Evolutionary conservation across 2,329 filamentous ascomycete genomes (phyloP), one percentile per base, ranked within the genome.

Genomic region (Tolypocladium sp.): DNA sequence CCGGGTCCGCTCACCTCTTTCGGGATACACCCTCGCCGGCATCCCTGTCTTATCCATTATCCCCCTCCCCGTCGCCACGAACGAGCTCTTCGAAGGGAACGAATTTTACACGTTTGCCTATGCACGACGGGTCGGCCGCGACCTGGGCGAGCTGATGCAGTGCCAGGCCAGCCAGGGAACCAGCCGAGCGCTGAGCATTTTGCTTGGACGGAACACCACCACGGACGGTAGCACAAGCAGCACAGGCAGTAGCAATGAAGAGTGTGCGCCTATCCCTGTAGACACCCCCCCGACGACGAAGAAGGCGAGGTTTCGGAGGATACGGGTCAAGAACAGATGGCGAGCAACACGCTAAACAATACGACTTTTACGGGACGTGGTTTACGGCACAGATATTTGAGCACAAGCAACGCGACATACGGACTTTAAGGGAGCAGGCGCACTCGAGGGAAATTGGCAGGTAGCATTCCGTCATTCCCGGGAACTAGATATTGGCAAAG

Each of bases 1-100:
- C 56, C 59, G 60, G 44, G 56, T 62, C 38, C 64, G 59, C 61
- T 67, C 66, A 13, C 63, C 65, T 25, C 66, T 69, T 41, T 68
- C 71, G 17, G 68, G 69, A 30, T 68, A 67, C 53, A 71, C 70
- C 3, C 64, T 74, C 38, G 65, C 71, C 42, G 68, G 70, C 37
- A 65, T 70, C 9, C 67, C 68, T 30, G 59, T 71, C 25, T 59
- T 74, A 1, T 70, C 71, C 51, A 62, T 69, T n/a, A 64, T 74
- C 10, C 62, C 70, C 0, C 62, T 74, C 0, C 72, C 72, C 10
- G 63, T 74, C 2, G 60, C 65, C 25, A 62, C 69, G 1, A 60
- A 52, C 55, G 72, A 74, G 60, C 61, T 74, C 10, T 64, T 66
- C 4, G 69, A 72, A 51, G 71, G 71, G 25, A 65, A 64, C 12